Evolutionary conservation across 2,329 filamentous ascomycete species (phyloP), one percentile per base, ranked within the genome.

Genomic region (Xylaria polymorpha): DNA sequence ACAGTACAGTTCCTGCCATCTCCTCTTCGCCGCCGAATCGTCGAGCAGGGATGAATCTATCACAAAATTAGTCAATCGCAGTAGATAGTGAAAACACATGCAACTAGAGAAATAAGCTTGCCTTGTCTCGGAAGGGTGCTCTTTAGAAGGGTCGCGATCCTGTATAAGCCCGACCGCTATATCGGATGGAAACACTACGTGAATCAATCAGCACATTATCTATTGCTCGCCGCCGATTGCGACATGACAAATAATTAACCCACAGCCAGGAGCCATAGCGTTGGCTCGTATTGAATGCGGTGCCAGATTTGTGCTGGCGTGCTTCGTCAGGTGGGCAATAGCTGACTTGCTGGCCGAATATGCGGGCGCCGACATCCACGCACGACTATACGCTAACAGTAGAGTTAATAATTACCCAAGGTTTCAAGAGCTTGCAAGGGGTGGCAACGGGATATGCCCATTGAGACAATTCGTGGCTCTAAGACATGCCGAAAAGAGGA

Each of bases 191-290:
- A 77, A 78, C 39, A 78, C 76, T 77, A 50, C 10, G 35, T 2
- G 48, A 29, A 48, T 35, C 10, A 1, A 56, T 63, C 3, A 57
- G 62, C 55, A 63, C 7, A 25, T 14, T 20, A 29, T 29, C 37
- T 43, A 20, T n/a, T 14, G 3, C 14, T n/a, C 3, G 10, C 55
- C 20, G n/a, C 14, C 20, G 5, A 32, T 5, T 5, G 32, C 2
- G 25, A 18, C 6, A 14, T 18, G 9, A 29, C 10, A 8, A 15
- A n/a, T 8, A 1, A 44, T 55, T 7, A 53, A 76, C 75, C 73
- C 70, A 79, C 77, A 44, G 5, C 77, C 77, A 8, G 76, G 77
- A 8, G 77, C 76, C n/a, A 79, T 56, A 18, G 74, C 76, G 32
- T 78, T 78, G 1, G 73, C 74, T 29, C 77, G 72, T 39, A 78